Evolutionary conservation across 2,329 filamentous ascomycete genomes (phyloP).

Genomic region (Cordyceps cicadae): DNA sequence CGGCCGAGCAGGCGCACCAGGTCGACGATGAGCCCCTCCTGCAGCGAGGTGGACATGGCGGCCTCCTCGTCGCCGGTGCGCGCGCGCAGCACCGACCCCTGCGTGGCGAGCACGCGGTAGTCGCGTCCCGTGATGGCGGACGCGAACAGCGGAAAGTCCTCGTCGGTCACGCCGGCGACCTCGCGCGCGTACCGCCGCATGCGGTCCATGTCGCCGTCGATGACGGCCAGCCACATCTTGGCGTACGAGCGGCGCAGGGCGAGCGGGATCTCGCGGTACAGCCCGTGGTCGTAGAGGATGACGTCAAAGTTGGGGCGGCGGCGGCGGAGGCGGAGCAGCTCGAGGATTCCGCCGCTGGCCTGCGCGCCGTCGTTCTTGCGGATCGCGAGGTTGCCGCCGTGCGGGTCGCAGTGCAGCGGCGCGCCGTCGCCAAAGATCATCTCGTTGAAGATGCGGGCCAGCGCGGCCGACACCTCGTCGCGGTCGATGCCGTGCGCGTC

Average conservation of each 20-base stretch:
- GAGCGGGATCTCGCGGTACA: slow-evolving; percentile 86
- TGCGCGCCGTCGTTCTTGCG: slow-evolving; percentile 58
- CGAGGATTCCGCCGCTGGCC: slow-evolving; percentile 30
- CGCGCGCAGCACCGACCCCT: slow-evolving; percentile 46
- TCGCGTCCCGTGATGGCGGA: slow-evolving; percentile 94
- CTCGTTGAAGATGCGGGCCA: slow-evolving; percentile 93
- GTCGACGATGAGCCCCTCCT: slow-evolving; percentile 81
- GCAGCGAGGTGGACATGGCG: slow-evolving; percentile 72
- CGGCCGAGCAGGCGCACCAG: slow-evolving; percentile 80
- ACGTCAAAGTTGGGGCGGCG: slow-evolving; percentile 76
- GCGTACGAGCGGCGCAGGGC: slow-evolving; percentile 77
- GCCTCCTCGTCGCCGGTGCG: slow-evolving; percentile 74
- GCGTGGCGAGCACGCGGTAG: slow-evolving; percentile 63
- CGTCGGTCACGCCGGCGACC: slow-evolving; percentile 79
- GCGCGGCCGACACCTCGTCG: slow-evolving; percentile 86
- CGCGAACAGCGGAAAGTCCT: slow-evolving; percentile 90
- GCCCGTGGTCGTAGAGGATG: slow-evolving; percentile 90
- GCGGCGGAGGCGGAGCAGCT: too few species aligned
- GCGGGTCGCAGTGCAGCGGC: slow-evolving; percentile 91
- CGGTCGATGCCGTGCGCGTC: slow-evolving; percentile 82
- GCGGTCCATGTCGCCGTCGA: slow-evolving; percentile 73
- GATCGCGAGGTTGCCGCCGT: slow-evolving; percentile 92
- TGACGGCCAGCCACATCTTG: slow-evolving; percentile 93
- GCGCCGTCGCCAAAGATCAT: slow-evolving; percentile 94
- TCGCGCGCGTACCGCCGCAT: slow-evolving; percentile 89